Base-by-base conservation (phyloP, 1,284 basidiomycete genomes). In the Laetiporus sulphureus region DNA sequence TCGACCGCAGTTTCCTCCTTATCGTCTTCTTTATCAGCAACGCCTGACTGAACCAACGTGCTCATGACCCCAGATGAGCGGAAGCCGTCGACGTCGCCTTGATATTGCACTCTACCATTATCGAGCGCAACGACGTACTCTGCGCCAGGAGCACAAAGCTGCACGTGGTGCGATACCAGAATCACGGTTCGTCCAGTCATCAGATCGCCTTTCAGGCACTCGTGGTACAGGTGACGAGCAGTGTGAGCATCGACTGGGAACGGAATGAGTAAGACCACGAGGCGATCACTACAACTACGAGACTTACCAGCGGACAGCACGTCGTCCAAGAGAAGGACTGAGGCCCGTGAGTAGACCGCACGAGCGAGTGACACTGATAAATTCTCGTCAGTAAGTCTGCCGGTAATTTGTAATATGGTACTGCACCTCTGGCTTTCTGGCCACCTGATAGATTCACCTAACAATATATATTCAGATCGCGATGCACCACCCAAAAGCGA, bases 261-360 rank as follows among this genome's bases (percentile, higher is more conserved):
- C 13, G 13, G 39, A 53, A 44, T 54, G 24, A 8, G 16, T 24
- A 8, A 23, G 24, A n/a, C n/a, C n/a, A n/a, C n/a, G n/a, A n/a
- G n/a, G n/a, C n/a, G n/a, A n/a, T n/a, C n/a, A n/a, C n/a, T n/a
- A n/a, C n/a, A n/a, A n/a, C n/a, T n/a, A n/a, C n/a, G n/a, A n/a
- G n/a, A 53, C 72, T 19, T 45, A 76, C 75, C 76, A 24, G 77
- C 78, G 31, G 85, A 87, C 23, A 90, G 68, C 40, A 94, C 89
- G 56, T 99, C 95, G 55, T 99, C 95, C 31, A 98, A 68, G 33
- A 96, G 70, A 1, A 98, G 65, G 19, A 88, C 69, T 0, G 84
- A 83, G 7, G 95, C 94, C 22, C 91, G 75, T 40, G 90, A 94
- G 64, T 98, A 99, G 20, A 98, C 81, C 1, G 95, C 94, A 42